Evolutionary conservation across 2,329 filamentous ascomycete species (phyloP), one percentile per base, ranked within the genome.

Genomic region (Botrytis pseudocinerea): DNA sequence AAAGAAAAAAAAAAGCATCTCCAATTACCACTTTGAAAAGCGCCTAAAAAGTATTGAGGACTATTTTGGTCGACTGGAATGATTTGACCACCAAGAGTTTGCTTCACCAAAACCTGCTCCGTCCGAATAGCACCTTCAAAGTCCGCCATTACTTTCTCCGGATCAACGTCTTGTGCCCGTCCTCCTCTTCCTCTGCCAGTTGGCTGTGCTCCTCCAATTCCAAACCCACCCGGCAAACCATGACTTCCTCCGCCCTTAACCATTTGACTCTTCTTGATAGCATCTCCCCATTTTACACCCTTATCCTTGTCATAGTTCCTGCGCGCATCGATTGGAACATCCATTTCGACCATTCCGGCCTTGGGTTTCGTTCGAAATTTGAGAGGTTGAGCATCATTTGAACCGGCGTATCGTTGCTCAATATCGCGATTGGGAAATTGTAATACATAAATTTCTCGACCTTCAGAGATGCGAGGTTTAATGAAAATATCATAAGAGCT

Each of bases 311-410:
- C 94, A 85, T 97, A 98, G 80, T 93, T 91, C 74, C 82, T 82
- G 72, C 84, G 82, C 65, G 86, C 85, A 84, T 91, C 90, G 78
- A 98, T 86, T 7, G 94, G 93, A n/a, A 98, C 88, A 81, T 99
- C 96, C 70, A 98, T 86, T 83, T 99, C 96, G 73, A 98, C 86
- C 84, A 98, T 93, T 72, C 95, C 95, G 0, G 93, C 89, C 73
- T 87, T 84, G 22, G 91, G 88, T 84, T 98, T 99, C 81, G 97
- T 85, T 77, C 95, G 93, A 79, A 98, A 85, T 78, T 92, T 90
- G 25, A 89, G 85, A 18, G 95, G 92, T 72, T 87, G 85, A 44
- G 87, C 85, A 25, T 84, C 83, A 70, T 84, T 83, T 20, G 83
- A 80, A 35, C 88, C 86, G 71, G 88, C 88, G 82, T 92, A 92